These are phyloP conservation scores for Daldinia bambusicola DNA, from an alignment of 495 filamentous ascomycete genomes.

Conservation along the genomic window DNA sequence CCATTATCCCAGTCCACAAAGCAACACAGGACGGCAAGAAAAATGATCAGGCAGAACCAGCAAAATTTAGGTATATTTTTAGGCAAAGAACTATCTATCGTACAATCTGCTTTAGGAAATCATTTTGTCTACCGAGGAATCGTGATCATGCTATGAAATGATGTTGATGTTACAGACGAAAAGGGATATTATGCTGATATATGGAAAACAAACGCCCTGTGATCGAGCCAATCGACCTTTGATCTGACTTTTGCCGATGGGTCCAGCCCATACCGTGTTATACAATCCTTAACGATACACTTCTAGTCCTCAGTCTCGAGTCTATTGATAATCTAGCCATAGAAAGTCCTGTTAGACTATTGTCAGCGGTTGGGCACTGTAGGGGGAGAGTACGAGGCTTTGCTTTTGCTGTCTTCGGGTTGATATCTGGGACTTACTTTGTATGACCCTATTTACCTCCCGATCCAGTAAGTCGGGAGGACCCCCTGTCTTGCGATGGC, in stretches of 20 bases:
- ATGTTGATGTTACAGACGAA: background rate
- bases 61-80: constrained; percentile 1
- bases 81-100: background rate
- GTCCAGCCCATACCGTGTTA: constrained; percentile 23
- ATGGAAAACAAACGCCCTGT: constrained; percentile 5
- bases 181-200: constrained; percentile 21
- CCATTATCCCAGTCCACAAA: background rate
- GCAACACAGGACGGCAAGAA: too few species aligned
- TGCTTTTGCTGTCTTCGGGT: background rate
- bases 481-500: constrained; percentile 42
- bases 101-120: background rate
- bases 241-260: constrained; percentile 13
- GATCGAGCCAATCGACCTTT: background rate
- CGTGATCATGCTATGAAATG: background rate
- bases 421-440: background rate
- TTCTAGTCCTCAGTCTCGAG: background rate
- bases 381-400: background rate
- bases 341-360: background rate
- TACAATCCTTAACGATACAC: background rate
- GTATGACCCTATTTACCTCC: constrained; percentile 23
- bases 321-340: background rate
- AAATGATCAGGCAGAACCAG: background rate
- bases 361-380: background rate
- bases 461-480: constrained; percentile 45
- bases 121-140: background rate